These are phyloP conservation scores for Boletus huronensis DNA, from an alignment of 768 basidiomycete species.

Conservation along the genomic window DNA sequence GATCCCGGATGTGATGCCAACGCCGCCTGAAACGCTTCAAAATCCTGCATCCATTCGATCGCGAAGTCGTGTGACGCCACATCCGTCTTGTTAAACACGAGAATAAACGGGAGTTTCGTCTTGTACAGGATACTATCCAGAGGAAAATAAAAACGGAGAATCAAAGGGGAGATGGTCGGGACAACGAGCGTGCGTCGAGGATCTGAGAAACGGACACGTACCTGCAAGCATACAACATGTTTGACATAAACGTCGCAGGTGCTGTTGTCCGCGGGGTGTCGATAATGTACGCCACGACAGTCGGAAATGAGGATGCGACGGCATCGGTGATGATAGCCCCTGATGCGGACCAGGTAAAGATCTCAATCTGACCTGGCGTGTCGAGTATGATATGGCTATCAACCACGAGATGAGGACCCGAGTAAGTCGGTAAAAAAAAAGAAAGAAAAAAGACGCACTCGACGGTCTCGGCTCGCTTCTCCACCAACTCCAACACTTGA, in stretches of 20 bases:
- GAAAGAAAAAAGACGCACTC: constrained; percentile 55
- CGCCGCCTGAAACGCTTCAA: constrained; percentile 91
- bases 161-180: background rate
- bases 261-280: constrained; percentile 94
- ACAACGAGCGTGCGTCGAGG: background rate
- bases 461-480: constrained; percentile 83
- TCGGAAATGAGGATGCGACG: constrained; percentile 87
- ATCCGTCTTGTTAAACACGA: constrained; percentile 99
- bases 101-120: constrained; percentile 93
- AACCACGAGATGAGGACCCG: background rate
- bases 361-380: constrained; percentile 99
- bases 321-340: constrained; percentile 99
- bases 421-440: background rate
- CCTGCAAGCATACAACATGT: constrained; percentile 99
- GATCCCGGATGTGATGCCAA: constrained; percentile 66
- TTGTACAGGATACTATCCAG: constrained; percentile 86
- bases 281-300: constrained; percentile 94
- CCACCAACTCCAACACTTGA: constrained; percentile 87
- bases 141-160: background rate
- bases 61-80: constrained; percentile 89
- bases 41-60: constrained; percentile 97
- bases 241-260: constrained; percentile 98
- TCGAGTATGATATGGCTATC: constrained; percentile 89
- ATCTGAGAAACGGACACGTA: constrained; percentile 25
- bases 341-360: constrained; percentile 99